Evolutionary conservation across 1,284 basidiomycete species (phyloP).

Genomic region (Kalmanozyma brasiliensis): DNA sequence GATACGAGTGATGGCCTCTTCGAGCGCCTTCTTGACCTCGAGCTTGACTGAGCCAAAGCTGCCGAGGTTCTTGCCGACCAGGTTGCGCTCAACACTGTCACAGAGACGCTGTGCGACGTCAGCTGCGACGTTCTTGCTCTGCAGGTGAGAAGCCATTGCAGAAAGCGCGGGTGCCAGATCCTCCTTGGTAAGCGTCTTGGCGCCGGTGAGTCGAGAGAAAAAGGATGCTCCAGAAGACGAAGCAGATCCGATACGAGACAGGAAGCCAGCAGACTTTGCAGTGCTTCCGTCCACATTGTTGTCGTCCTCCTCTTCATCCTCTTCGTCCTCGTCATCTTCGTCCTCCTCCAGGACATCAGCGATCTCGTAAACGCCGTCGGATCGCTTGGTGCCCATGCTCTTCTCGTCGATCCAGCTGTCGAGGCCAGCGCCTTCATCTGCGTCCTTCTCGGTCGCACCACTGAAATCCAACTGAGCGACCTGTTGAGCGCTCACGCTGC

Average conservation of each 20-base stretch:
- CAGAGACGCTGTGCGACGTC: conserved; percentile 95
- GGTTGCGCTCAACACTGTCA: conserved; percentile 85
- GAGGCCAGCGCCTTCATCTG: conserved; percentile 64
- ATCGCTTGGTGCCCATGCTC: conserved; percentile 82
- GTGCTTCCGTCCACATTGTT: conserved; percentile 23
- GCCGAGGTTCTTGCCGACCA: conserved; percentile 78
- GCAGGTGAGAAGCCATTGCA: conserved; percentile 95
- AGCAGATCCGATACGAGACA: conserved; percentile 72
- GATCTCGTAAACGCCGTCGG: conserved; percentile 89
- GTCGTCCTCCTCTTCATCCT: conserved; percentile 72
- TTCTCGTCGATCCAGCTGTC: conserved; percentile 72
- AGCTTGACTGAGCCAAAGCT: conserved; percentile 74
- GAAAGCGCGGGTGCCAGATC: conserved; percentile 89
- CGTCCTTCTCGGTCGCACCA: conserved; percentile 72
- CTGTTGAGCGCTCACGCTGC: conserved; percentile 80
- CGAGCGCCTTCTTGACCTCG: conserved; percentile 84
- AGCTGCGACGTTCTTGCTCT: conserved; percentile 98
- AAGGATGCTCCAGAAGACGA: conserved; percentile 44
- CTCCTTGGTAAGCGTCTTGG: conserved; percentile 81
- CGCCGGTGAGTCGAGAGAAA: conserved; percentile 73
- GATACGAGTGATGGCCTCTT: conserved; percentile 88
- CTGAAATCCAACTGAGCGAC: conserved; percentile 89
- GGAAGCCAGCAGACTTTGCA: conserved; percentile 69
- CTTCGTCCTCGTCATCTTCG: conserved; percentile 65
- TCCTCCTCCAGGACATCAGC: conserved; percentile 77